Evolutionary conservation across 208 protist species (phyloP).

Genomic region (Acanthamoeba lenticulata): DNA sequence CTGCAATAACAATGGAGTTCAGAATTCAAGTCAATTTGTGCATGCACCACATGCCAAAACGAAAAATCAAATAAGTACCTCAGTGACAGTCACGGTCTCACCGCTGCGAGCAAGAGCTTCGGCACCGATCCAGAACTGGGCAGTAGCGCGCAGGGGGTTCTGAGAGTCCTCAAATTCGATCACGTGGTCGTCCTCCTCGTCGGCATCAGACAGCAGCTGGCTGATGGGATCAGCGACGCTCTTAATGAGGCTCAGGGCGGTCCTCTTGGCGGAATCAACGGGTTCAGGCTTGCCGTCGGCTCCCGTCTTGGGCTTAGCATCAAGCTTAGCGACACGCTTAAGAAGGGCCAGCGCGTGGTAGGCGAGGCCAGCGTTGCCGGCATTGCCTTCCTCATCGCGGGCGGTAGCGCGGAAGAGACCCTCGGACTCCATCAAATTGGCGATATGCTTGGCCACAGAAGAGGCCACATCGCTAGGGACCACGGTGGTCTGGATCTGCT

Average conservation of each 20-base stretch:
- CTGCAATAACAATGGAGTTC: neutral
- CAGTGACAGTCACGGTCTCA: neutral
- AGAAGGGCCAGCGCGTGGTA: neutral
- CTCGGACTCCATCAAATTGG: neutral
- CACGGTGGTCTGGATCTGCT: neutral
- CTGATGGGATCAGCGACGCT: neutral
- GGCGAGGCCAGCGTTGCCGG: neutral
- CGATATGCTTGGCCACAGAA: neutral
- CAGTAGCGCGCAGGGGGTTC: neutral
- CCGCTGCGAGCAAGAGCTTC: neutral
- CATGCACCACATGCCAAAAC: neutral
- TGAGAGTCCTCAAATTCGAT: neutral
- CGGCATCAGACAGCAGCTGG: neutral
- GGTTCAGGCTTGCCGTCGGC: neutral
- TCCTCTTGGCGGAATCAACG: neutral
- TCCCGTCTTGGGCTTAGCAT: neutral
- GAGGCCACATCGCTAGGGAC: neutral
- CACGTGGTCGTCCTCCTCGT: neutral
- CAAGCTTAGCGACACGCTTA: neutral
- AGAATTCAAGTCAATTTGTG: neutral
- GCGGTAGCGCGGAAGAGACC: neutral
- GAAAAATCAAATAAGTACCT: neutral
- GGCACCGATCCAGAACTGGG: neutral
- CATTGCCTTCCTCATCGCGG: neutral
- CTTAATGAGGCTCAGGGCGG: neutral